These are phyloP conservation scores for Trypanosoma brucei DNA, from an alignment of 208 protist species.

Conservation along the genomic window DNA sequence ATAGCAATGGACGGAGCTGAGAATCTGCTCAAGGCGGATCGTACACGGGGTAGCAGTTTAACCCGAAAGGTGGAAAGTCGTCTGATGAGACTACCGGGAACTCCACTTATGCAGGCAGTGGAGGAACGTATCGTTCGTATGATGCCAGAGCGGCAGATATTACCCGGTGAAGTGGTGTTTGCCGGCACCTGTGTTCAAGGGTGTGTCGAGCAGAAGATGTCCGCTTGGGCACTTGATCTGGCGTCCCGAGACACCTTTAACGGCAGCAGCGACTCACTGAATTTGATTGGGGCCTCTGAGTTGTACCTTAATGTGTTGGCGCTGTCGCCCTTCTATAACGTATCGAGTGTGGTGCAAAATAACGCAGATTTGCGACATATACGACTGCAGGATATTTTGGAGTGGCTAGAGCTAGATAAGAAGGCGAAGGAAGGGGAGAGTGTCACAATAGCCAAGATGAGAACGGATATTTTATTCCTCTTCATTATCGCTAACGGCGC, in stretches of 20 bases:
- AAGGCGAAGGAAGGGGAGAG: conserved; percentile 39
- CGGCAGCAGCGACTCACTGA: conserved; percentile 56
- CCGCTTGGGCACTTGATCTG: conserved; percentile 83
- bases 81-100: conserved; percentile 57
- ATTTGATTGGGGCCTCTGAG: conserved; percentile 61
- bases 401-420: conserved; percentile 65
- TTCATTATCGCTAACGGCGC: conserved; percentile 58
- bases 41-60: conserved; percentile 22
- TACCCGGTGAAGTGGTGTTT: conserved; percentile 66
- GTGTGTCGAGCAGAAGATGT: conserved; percentile 76
- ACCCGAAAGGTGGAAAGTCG: conserved; percentile 49
- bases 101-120: conserved; percentile 56
- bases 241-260: conserved; percentile 55
- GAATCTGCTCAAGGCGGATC: conserved; percentile 44
- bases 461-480: conserved; percentile 75
- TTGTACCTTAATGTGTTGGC: conserved; percentile 67
- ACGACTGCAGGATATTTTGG: conserved; percentile 46
- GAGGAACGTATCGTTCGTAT: conserved; percentile 73
- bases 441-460: conserved; percentile 34
- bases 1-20: conserved; percentile 74
- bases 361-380: conserved; percentile 54
- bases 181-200: conserved; percentile 61
- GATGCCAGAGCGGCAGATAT: conserved; percentile 57
- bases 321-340: conserved; percentile 69
- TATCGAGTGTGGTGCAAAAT: conserved; percentile 49